Conservation (phyloP, 2,329 filamentous ascomycete species). For the Ophiocordyceps camponoti-rufipedis region DNA sequence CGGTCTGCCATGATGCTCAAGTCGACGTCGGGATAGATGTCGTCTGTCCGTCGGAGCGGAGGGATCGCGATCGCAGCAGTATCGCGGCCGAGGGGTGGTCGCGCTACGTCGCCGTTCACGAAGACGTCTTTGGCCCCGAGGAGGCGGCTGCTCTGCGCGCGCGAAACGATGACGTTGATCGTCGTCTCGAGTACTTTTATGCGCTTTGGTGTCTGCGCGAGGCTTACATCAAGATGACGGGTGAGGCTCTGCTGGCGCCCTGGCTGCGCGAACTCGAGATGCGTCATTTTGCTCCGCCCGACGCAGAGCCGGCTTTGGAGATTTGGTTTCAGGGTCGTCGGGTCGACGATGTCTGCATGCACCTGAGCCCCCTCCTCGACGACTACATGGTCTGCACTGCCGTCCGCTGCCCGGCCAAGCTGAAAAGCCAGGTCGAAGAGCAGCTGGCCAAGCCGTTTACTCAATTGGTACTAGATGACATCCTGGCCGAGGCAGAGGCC, state of each 20-base stretch:
- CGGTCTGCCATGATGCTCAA: slow-evolving; percentile 14
- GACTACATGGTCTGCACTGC: slow-evolving; percentile 37
- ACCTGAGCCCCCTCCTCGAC: slow-evolving; percentile 18
- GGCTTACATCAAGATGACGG: slow-evolving; percentile 69
- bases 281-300: slow-evolving; percentile 38
- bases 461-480: slow-evolving; percentile 19
- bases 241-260: slow-evolving; percentile 54
- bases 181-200: slow-evolving; percentile 53
- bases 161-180: slow-evolving; percentile 19
- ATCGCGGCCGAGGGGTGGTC: slow-evolving; percentile 42
- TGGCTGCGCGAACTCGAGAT: slow-evolving; percentile 61
- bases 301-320: slow-evolving; percentile 8
- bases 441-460: slow-evolving; percentile 12
- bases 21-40: slow-evolving; percentile 51
- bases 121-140: slow-evolving; percentile 45
- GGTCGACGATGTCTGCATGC: slow-evolving; percentile 16
- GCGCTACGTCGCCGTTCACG: slow-evolving; percentile 52
- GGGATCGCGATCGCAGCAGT: slow-evolving; percentile 38
- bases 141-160: slow-evolving; percentile 39
- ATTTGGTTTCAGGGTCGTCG: slow-evolving; percentile 12
- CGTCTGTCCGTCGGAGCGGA: slow-evolving; percentile 56
- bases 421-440: slow-evolving; percentile 23
- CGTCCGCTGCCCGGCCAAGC: slow-evolving; percentile 12
- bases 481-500: slow-evolving; percentile 25
- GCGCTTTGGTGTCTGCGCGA: slow-evolving; percentile 65